These are phyloP conservation scores for Wakefieldia striispora DNA, from an alignment of 768 basidiomycete species.

Conservation along the genomic window DNA sequence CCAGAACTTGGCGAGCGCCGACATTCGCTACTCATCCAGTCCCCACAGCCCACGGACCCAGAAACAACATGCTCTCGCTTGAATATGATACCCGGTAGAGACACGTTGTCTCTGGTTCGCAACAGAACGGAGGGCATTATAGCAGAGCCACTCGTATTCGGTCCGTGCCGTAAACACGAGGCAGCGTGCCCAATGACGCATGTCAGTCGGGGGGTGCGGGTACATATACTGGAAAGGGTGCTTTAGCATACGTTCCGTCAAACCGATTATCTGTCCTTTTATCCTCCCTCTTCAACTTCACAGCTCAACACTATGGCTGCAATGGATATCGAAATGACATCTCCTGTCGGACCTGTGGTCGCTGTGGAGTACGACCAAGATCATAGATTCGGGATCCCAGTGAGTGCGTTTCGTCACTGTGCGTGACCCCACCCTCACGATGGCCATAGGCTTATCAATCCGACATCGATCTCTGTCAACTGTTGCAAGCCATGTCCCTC, in stretches of 20 bases:
- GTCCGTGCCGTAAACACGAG: constrained; percentile 28
- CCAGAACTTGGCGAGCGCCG: too few relatives aligned
- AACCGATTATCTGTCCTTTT: constrained; percentile 15
- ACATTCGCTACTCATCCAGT: too few relatives aligned
- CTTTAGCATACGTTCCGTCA: constrained; percentile 1
- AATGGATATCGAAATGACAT: constrained; percentile 36
- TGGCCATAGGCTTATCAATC: constrained; percentile 23
- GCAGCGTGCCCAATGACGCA: constrained; percentile 25
- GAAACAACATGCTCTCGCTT: too few relatives aligned
- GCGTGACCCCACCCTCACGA: background rate
- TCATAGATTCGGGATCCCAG: constrained; percentile 19
- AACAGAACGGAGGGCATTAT: constrained; percentile 11
- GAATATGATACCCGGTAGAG: constrained; percentile 1
- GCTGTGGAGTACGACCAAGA: constrained; percentile 18
- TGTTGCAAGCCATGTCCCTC: constrained; percentile 51
- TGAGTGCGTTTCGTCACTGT: constrained; percentile 8
- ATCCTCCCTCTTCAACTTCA: background rate
- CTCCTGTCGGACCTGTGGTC: constrained; percentile 30
- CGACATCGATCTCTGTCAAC: constrained; percentile 50
- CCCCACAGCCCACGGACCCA: too few relatives aligned
- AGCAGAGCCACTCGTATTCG: constrained; percentile 5
- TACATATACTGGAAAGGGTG: constrained; percentile 26
- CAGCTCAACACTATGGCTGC: constrained; percentile 10
- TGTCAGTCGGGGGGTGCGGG: constrained; percentile 16
- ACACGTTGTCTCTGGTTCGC: constrained; percentile 12